Conservation (phyloP, 2,329 filamentous ascomycete species). For the Fusarium nematophilum region DNA sequence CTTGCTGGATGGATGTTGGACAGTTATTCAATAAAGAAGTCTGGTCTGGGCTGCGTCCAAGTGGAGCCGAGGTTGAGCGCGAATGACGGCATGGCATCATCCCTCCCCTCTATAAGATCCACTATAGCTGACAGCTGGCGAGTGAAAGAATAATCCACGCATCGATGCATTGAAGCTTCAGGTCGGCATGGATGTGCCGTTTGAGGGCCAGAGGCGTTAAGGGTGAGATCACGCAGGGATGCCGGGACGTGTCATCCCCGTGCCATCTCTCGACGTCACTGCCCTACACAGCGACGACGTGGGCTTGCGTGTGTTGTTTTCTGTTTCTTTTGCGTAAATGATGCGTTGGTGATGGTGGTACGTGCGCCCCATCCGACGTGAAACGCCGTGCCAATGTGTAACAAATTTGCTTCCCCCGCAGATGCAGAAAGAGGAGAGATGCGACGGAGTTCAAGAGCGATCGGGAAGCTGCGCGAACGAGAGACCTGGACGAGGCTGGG, state of each 20-base stretch:
- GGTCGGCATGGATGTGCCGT: slow-evolving; percentile 6
- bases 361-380: slow-evolving; percentile 9
- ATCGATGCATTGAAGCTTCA: background rate
- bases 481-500: background rate
- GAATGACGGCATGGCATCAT: slow-evolving; percentile 33
- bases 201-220: background rate
- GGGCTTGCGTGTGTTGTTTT: slow-evolving; percentile 15
- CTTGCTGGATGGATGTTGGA: too few relatives aligned
- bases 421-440: background rate
- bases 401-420: background rate
- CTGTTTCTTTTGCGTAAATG: background rate
- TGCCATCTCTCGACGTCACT: slow-evolving; percentile 25
- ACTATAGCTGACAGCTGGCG: slow-evolving; percentile 13
- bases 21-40: too few relatives aligned
- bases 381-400: slow-evolving; percentile 5
- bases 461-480: background rate
- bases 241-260: slow-evolving; percentile 16
- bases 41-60: background rate
- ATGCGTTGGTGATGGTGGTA: slow-evolving; percentile 7
- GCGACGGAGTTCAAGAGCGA: background rate
- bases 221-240: background rate
- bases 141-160: background rate
- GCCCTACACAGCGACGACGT: slow-evolving; percentile 2
- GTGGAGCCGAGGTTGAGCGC: slow-evolving; percentile 24
- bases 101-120: slow-evolving; percentile 5